Conservation (phyloP, 2,329 filamentous ascomycete genomes). For the Huntiella savannae region DNA sequence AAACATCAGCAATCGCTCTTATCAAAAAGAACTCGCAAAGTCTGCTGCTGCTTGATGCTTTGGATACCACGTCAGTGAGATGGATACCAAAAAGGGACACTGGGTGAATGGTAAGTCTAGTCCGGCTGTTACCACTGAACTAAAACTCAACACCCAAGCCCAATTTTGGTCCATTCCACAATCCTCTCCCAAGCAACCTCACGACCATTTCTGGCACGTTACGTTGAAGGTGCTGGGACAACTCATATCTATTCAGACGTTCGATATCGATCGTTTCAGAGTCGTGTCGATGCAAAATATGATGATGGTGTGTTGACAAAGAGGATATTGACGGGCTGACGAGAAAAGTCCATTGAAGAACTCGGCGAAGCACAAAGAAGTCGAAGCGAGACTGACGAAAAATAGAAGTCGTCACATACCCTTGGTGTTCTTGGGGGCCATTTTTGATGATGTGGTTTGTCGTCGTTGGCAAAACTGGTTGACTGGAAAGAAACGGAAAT, state of each 20-base stretch:
- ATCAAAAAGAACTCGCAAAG: slow-evolving; percentile 50
- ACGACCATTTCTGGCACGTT: too few relatives aligned
- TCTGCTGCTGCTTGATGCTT: slow-evolving; percentile 52
- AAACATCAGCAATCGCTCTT: slow-evolving; percentile 55
- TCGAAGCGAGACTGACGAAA: neutral
- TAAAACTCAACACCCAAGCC: neutral
- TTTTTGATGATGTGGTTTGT: slow-evolving; percentile 16
- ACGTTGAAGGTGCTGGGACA: too few relatives aligned
- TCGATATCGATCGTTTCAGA: slow-evolving; percentile 9
- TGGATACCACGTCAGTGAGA: slow-evolving; percentile 8
- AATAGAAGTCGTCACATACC: slow-evolving; percentile 24
- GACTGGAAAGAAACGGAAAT: slow-evolving; percentile 5
- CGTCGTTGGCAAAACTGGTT: slow-evolving; percentile 11
- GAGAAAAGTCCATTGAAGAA: neutral
- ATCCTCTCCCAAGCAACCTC: too few relatives aligned
- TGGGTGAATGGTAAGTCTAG: neutral
- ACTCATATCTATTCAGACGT: too few relatives aligned
- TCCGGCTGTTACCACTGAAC: too few relatives aligned
- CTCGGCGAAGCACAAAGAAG: slow-evolving; percentile 2
- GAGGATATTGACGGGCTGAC: slow-evolving; percentile 1
- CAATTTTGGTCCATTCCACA: neutral
- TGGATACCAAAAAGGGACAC: neutral
- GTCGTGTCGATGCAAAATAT: slow-evolving; percentile 9
- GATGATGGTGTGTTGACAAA: slow-evolving; percentile 2
- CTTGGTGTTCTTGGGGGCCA: slow-evolving; percentile 25